Base-by-base conservation (phyloP, 495 filamentous ascomycete genomes). In the Penicillium parvum region DNA sequence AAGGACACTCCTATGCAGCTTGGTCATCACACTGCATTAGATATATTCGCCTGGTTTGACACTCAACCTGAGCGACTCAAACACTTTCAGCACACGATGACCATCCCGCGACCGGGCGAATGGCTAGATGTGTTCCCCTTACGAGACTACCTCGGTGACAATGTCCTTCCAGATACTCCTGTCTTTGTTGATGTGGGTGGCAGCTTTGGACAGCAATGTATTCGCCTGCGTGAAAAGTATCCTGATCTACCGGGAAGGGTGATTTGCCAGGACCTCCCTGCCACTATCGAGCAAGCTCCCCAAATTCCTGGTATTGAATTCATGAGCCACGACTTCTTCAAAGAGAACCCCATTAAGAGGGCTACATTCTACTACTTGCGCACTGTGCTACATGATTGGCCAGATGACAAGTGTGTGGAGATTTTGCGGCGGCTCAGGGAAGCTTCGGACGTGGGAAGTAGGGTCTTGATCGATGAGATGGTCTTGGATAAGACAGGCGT, bases 121-220 rank as follows among this genome's bases (percentile, higher is more conserved):
- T 74, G 64, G 65, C n/a, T n/a, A n/a, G n/a, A n/a, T n/a, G n/a
- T n/a, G n/a, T n/a, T n/a, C n/a, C n/a, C n/a, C n/a, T n/a, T n/a
- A n/a, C n/a, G n/a, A n/a, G n/a, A n/a, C n/a, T 55, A 70, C 1
- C 50, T 50, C 16, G 61, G 53, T 0, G 68, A 65, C 37, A 42
- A 49, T 4, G 34, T 55, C 5, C 22, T 62, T 7, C 26, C 45
- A 3, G 42, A 38, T 2, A 26, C n/a, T 5, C 5, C 9, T 23
- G 49, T 77, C 23, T 64, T 77, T 21, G 74, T 82, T 10, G 73
- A 82, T 40, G 58, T 81, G 0, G 77, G 76, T 7, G 75, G 79
- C 26, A 63, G 71, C 1, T 57, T 70, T 20, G 78, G 77, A n/a
- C 72, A 81, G 17, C 74, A 80, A 32, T 65, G 65, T 32, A 55